Base-by-base conservation (phyloP, 2,329 filamentous ascomycete species). In the Cytospora paraplurivora region DNA sequence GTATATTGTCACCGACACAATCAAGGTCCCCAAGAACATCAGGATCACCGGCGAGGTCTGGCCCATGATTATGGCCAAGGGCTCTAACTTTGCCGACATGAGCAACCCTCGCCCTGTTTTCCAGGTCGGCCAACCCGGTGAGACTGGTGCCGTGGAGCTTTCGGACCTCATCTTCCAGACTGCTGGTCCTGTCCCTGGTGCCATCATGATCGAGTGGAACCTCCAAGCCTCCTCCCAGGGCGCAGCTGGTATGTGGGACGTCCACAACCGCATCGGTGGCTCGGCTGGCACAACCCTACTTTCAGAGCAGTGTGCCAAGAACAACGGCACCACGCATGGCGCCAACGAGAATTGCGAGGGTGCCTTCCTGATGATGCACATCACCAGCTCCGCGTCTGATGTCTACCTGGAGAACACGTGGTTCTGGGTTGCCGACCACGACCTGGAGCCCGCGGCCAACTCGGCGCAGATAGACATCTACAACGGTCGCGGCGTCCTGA, bases 201-300 rank as follows among this genome's bases (percentile, higher is more conserved):
- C 93, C 19, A 92, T 97, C 72, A 84, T 97, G 73, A 87, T 97
- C 79, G 85, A 97, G 75, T 97, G 92, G 90, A 97, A 97, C 77
- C 81, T 97, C 50, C 86, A 86, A 51, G 88, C 87, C 41, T 74
- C 83, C 69, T 81, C 76, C 62, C 83, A 88, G 63, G 92, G 92
- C 54, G 85, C 87, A 1, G 88, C 88, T 21, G 94, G 87, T 67
- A 88, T 97, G 77, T 99, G 93, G 91, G 95, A 99, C 72, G 88
- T 93, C n/a, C 95, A 99, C 81, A 89, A 95, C 78, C 92, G 95
- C 72, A 86, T 99, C 70, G 94, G 93, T 70, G 95, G 95, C 51
- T 88, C 89, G 61, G 88, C 90, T 5, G 94, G 94, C 65, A 96
- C 93, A 34, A 78, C 91, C 68, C 84, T 98, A 17, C 91, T 96